A percentile compares a stretch with the other conserved stretches of the same genome.
Conservation (phyloP, 805 yeast genomes). For the Crinitomyces ghanaensis region DNA sequence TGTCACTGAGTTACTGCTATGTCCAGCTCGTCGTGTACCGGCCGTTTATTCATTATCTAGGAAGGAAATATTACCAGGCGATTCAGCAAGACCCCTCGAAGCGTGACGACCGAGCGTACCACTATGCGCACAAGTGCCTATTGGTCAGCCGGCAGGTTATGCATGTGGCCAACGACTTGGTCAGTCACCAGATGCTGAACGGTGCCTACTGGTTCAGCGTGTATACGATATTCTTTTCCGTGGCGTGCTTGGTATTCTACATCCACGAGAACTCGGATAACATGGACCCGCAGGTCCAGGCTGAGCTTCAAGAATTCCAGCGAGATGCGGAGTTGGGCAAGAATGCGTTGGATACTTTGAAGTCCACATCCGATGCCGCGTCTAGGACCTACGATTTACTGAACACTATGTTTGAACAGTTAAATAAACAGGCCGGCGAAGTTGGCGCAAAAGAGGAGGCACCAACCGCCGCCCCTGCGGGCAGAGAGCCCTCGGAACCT, state of each 20-base stretch:
- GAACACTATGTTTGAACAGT: conserved; percentile 42
- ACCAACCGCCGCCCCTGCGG: conserved; percentile 3
- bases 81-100: conserved; percentile 6
- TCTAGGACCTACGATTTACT: conserved; percentile 67
- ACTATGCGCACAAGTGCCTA: conserved; percentile 73
- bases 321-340: conserved; percentile 76
- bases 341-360: conserved; percentile 56
- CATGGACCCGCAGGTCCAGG: conserved; percentile 18
- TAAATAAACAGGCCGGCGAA: conserved; percentile 12
- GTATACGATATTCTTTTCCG: conserved; percentile 79
- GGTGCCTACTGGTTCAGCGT: conserved; percentile 91
- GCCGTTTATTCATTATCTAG: conserved; percentile 77
- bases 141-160: conserved; percentile 76
- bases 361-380: conserved; percentile 68
- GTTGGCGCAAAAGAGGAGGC: conserved; percentile 1
- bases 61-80: conserved; percentile 35
- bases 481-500: conserved; percentile 2
- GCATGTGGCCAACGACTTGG: conserved; percentile 69
- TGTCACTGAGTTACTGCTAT: conserved; percentile 35
- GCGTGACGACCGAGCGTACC: conserved; percentile 47
- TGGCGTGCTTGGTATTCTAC: conserved; percentile 75
- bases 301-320: conserved; percentile 41
- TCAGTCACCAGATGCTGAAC: conserved; percentile 52
- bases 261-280: conserved; percentile 40
- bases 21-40: conserved; percentile 73